A percentile compares a stretch with the other conserved stretches of the same genome.
Conservation (phyloP, 78 protist species). For the Dictyostelium intermedium region DNA sequence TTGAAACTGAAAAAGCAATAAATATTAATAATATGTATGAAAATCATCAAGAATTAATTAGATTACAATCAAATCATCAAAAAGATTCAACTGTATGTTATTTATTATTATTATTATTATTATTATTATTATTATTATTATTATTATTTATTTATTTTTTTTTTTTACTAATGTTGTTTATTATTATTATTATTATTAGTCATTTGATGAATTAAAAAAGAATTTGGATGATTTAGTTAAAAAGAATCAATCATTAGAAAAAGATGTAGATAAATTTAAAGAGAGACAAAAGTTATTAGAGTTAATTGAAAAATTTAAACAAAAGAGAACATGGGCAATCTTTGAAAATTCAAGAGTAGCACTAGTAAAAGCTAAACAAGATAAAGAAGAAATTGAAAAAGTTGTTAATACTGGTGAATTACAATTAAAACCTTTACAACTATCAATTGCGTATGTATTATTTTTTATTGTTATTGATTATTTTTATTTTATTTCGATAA, state of each 20-base stretch:
- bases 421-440: neutral
- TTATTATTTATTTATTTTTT: neutral
- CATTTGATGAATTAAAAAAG: neutral
- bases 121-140: neutral
- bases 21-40: conserved; percentile 29
- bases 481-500: neutral
- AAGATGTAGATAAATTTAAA: conserved; percentile 77
- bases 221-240: conserved; percentile 57
- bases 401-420: neutral
- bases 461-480: neutral
- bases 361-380: neutral
- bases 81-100: neutral
- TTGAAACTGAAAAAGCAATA: conserved; percentile 77
- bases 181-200: neutral
- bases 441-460: neutral
- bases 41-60: conserved; percentile 65
- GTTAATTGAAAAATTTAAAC: conserved; percentile 15
- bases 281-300: conserved; percentile 66
- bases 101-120: neutral
- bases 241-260: conserved; percentile 79
- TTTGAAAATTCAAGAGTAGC: neutral
- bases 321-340: conserved; percentile 62
- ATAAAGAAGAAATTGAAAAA: neutral
- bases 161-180: too few species aligned
- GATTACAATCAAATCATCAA: conserved; percentile 1